These are phyloP conservation scores for Wickerhamiella dianesei DNA, from an alignment of 805 yeast genomes.

Conservation along the genomic window DNA sequence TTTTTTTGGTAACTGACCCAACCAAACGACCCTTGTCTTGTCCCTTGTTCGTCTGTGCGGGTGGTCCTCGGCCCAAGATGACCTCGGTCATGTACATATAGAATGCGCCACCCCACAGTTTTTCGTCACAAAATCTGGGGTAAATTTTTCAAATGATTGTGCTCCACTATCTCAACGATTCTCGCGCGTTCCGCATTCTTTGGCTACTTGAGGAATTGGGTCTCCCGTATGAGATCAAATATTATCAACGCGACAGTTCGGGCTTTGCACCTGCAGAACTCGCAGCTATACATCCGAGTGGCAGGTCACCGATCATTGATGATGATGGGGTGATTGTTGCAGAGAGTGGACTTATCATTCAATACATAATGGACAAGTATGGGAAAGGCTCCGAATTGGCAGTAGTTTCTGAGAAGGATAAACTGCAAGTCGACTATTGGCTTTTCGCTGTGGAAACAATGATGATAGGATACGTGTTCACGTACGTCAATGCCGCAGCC, in stretches of 20 bases:
- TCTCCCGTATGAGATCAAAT: slow-evolving; percentile 40
- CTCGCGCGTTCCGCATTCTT: slow-evolving; percentile 45
- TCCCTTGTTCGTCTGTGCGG: too few relatives aligned
- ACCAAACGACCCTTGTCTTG: too few relatives aligned
- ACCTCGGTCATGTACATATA: too few relatives aligned
- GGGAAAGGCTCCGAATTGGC: slow-evolving; percentile 31
- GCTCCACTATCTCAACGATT: slow-evolving; percentile 33
- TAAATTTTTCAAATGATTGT: background rate
- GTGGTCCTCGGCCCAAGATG: too few relatives aligned
- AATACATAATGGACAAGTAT: slow-evolving; percentile 36
- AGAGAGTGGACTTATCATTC: slow-evolving; percentile 48
- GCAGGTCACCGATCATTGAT: slow-evolving; percentile 46
- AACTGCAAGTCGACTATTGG: slow-evolving; percentile 35
- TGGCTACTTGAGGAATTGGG: slow-evolving; percentile 50
- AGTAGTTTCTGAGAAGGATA: slow-evolving; percentile 29
- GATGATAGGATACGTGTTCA: slow-evolving; percentile 34
- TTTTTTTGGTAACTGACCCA: too few relatives aligned
- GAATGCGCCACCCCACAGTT: too few relatives aligned
- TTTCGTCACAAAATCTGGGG: too few relatives aligned
- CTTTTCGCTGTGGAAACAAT: slow-evolving; percentile 47
- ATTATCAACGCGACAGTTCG: slow-evolving; percentile 36
- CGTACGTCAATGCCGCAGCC: slow-evolving; percentile 25
- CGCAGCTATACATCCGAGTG: slow-evolving; percentile 42
- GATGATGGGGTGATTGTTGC: slow-evolving; percentile 30
- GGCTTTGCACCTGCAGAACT: slow-evolving; percentile 38